Conservation (phyloP, 192 early-diverging fungal genomes). For the Mortierella claussenii region DNA sequence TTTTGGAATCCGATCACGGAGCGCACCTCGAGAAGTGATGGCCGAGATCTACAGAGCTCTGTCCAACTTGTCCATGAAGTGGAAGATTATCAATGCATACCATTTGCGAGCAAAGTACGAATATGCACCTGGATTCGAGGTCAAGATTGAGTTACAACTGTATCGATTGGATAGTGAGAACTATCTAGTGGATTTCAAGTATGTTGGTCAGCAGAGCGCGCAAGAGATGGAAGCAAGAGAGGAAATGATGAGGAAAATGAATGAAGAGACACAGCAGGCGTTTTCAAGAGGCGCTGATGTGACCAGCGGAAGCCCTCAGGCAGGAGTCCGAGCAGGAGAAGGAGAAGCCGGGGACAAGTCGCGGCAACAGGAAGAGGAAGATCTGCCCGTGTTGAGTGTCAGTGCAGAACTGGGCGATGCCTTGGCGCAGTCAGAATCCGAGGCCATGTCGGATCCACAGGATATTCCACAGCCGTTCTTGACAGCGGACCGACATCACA, state of each 20-base stretch:
- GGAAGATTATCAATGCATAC: constrained; percentile 92
- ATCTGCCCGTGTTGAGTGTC: too few species aligned
- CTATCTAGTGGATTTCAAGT: constrained; percentile 97
- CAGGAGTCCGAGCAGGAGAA: constrained; percentile 30
- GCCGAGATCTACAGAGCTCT: constrained; percentile 95
- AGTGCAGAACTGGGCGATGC: constrained; percentile 6
- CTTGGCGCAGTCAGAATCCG: constrained; percentile 34
- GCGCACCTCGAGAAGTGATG: constrained; percentile 95
- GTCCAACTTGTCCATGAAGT: constrained; percentile 89
- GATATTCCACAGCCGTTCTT: constrained; percentile 39
- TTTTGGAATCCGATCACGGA: constrained; percentile 95
- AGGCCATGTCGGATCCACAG: constrained; percentile 52
- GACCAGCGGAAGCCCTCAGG: too few species aligned
- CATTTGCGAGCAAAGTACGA: constrained; percentile 82
- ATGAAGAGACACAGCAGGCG: constrained; percentile 21
- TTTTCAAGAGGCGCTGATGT: not conserved
- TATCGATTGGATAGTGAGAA: constrained; percentile 92
- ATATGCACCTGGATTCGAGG: constrained; percentile 61
- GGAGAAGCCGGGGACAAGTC: too few species aligned
- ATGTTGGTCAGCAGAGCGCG: constrained; percentile 61
- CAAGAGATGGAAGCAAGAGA: constrained; percentile 53
- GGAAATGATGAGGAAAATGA: constrained; percentile 20
- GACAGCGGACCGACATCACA: not conserved
- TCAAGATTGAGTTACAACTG: constrained; percentile 96
- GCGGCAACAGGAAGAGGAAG: constrained; percentile 46